phyloP scores from a whole-genome alignment of 371 early-diverging fungal species.

The Circinella umbellata region DNA sequence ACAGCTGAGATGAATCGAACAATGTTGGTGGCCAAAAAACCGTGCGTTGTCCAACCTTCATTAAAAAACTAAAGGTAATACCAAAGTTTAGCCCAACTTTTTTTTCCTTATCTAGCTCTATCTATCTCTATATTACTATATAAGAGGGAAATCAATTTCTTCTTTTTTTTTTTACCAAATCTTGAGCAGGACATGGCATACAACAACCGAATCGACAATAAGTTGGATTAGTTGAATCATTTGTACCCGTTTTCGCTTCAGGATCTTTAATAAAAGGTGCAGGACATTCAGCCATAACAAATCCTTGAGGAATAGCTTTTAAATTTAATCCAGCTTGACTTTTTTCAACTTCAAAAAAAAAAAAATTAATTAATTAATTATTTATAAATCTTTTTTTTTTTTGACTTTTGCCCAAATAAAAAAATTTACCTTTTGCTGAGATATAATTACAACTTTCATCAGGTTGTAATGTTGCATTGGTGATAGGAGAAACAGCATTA shows the following conservation, averaged over 20 bases:
- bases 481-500: conserved; percentile 27
- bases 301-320: conserved; percentile 32
- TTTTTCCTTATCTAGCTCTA: too few species aligned
- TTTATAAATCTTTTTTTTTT: conserved; percentile 6
- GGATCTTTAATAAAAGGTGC: conserved; percentile 47
- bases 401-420: too few species aligned
- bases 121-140: too few species aligned
- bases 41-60: conserved; percentile 47
- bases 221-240: conserved; percentile 17
- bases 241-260: conserved; percentile 22
- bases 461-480: conserved; percentile 39
- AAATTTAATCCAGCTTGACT: conserved; percentile 19
- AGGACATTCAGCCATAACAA: conserved; percentile 38
- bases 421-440: conserved; percentile 22
- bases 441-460: conserved; percentile 48
- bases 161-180: conserved; percentile 27
- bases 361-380: too few species aligned
- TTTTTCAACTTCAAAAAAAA: neutral
- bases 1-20: conserved; percentile 59
- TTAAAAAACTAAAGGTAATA: conserved; percentile 49
- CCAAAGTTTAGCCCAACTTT: conserved; percentile 16
- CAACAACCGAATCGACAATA: conserved; percentile 44
- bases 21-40: conserved; percentile 54
- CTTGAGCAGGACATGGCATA: conserved; percentile 47
- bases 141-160: too few species aligned